phyloP scores from a whole-genome alignment of 1,139 yeast species.

The Zygotorulaspora mrakii region DNA sequence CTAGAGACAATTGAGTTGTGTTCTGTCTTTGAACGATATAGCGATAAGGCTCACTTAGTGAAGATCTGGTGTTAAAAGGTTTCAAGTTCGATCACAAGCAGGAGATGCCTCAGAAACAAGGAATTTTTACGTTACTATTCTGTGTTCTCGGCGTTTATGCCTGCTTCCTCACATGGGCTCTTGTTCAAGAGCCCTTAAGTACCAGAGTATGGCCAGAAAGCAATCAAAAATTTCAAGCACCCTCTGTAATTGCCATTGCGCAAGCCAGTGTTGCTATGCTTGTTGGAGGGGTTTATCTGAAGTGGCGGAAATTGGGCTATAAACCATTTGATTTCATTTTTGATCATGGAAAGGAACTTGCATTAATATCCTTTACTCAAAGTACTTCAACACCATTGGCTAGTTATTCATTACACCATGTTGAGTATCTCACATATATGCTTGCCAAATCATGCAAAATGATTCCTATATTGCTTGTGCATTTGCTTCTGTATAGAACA shows the following conservation, averaged over 20 bases:
- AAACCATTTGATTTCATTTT: constrained; percentile 28
- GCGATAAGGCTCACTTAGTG: no score
- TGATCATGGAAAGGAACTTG: constrained; percentile 41
- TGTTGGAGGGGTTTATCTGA: constrained; percentile 61
- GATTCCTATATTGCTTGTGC: constrained; percentile 87
- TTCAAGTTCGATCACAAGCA: not conserved
- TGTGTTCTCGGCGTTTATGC: constrained; percentile 76
- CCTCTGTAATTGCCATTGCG: constrained; percentile 66
- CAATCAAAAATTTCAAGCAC: constrained; percentile 60
- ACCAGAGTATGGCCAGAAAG: constrained; percentile 71
- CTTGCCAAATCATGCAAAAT: constrained; percentile 91
- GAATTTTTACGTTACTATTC: constrained; percentile 38
- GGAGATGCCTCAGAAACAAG: constrained; percentile 2
- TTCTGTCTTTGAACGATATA: no score
- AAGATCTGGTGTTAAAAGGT: no score
- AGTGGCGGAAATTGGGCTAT: constrained; percentile 36
- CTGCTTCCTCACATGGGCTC: constrained; percentile 86
- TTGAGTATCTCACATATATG: constrained; percentile 78
- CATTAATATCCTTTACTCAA: constrained; percentile 70
- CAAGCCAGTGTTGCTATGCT: constrained; percentile 72
- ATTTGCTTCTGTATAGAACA: constrained; percentile 66
- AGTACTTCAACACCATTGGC: constrained; percentile 81
- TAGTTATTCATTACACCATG: constrained; percentile 69
- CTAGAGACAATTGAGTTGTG: no score
- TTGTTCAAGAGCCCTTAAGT: constrained; percentile 82